Percentiles rank a stretch among this genome's conserved stretches.
Evolutionary conservation across 2,329 filamentous ascomycete genomes (phyloP).

Genomic region (Aureobasidium melanogenum): DNA sequence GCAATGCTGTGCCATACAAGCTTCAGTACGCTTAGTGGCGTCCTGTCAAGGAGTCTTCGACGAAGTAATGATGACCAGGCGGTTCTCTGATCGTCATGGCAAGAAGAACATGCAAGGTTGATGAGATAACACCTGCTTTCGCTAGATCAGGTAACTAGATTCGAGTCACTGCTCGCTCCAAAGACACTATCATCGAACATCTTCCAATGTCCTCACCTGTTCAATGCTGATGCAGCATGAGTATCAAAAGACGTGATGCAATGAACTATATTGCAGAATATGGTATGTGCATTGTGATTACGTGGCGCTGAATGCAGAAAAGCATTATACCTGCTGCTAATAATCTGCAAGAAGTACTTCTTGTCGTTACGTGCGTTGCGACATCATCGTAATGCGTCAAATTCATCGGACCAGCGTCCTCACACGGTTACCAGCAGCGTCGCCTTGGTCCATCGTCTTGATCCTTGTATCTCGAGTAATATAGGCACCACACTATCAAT

Average conservation of each 20-base stretch:
- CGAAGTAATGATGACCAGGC: neutral
- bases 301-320: neutral
- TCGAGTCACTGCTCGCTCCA: neutral
- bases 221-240: too few species aligned
- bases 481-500: neutral
- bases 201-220: neutral
- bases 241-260: too few species aligned
- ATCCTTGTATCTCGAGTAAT: neutral
- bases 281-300: neutral
- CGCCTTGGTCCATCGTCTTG: neutral
- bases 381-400: neutral
- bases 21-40: neutral
- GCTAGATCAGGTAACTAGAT: neutral
- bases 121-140: neutral
- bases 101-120: neutral
- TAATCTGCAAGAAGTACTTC: neutral
- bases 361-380: neutral
- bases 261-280: neutral
- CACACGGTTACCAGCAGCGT: neutral
- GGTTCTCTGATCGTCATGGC: neutral
- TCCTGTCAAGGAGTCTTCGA: neutral
- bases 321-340: neutral
- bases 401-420: neutral
- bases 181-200: neutral
- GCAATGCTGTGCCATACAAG: conserved; percentile 10